Percentiles rank a stretch among this genome's conserved stretches.
phyloP scores from a whole-genome alignment of 768 basidiomycete genomes.

The Lentinula sp. region DNA sequence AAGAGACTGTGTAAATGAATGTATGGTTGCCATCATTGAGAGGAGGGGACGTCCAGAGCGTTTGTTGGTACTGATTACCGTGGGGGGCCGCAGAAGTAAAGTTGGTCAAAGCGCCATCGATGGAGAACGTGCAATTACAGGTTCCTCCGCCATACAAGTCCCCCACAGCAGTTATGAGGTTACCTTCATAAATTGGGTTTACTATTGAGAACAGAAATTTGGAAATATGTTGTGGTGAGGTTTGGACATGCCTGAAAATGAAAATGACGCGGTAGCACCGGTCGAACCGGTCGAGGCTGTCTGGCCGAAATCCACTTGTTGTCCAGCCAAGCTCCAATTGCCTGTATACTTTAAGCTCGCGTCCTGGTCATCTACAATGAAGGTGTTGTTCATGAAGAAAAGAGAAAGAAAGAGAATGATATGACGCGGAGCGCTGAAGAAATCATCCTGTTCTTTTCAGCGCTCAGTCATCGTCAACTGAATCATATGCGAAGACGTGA shows the following conservation, averaged over 20 bases:
- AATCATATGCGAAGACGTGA: not conserved
- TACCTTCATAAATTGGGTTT: conserved; percentile 10
- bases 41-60: conserved; percentile 10
- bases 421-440: not conserved
- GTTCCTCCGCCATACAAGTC: conserved; percentile 12
- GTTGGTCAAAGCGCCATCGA: conserved; percentile 13
- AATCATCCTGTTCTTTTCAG: not conserved
- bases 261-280: conserved; percentile 14
- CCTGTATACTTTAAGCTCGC: conserved; percentile 8
- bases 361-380: conserved; percentile 11
- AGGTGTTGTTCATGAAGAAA: conserved; percentile 2
- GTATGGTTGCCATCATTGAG: conserved; percentile 16
- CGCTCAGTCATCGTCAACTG: not conserved
- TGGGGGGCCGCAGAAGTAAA: conserved; percentile 10
- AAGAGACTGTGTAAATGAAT: conserved; percentile 13
- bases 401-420: not conserved
- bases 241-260: conserved; percentile 14
- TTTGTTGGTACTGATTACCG: conserved; percentile 11
- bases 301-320: conserved; percentile 13
- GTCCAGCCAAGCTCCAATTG: conserved; percentile 3
- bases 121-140: conserved; percentile 13
- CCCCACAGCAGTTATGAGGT: conserved; percentile 12
- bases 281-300: conserved; percentile 12
- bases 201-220: not conserved
- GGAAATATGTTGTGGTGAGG: not conserved